phyloP scores from a whole-genome alignment of 2,329 filamentous ascomycete genomes.

The Cytospora piceicola region DNA sequence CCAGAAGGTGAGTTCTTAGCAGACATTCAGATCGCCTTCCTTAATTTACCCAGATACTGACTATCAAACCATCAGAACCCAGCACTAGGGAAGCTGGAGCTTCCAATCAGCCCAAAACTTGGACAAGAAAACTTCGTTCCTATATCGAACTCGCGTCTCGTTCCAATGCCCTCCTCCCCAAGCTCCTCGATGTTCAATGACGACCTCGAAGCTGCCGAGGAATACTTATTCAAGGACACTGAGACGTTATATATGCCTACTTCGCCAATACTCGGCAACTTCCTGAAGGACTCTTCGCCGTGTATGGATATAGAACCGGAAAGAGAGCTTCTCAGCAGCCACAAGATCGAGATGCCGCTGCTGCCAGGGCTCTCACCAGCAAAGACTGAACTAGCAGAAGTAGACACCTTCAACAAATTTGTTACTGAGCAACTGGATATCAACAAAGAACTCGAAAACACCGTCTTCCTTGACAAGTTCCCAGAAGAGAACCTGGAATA shows the following conservation, averaged over 20 bases:
- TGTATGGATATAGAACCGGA: constrained; percentile 23
- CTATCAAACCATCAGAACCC: constrained; percentile 17
- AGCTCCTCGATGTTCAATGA: constrained; percentile 32
- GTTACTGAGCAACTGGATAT: constrained; percentile 30
- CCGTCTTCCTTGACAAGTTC: constrained; percentile 4
- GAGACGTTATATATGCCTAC: constrained; percentile 33
- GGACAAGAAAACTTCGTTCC: constrained; percentile 30
- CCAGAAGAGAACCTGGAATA: constrained; percentile 11
- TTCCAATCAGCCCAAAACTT: constrained; percentile 34
- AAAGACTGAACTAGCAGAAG: not conserved
- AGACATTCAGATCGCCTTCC: rapidly evolving
- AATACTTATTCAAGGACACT: constrained; percentile 31
- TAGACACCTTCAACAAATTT: constrained; percentile 28
- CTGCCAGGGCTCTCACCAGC: constrained; percentile 27
- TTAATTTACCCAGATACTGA: not conserved
- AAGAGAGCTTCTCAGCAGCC: constrained; percentile 25
- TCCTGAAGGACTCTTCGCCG: constrained; percentile 4
- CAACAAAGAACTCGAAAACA: not conserved
- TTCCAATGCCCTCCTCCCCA: constrained; percentile 34
- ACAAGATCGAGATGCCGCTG: constrained; percentile 36
- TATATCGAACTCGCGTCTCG: constrained; percentile 27
- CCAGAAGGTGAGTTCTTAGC: constrained; percentile 32
- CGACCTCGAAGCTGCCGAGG: constrained; percentile 35
- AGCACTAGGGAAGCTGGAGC: constrained; percentile 33
- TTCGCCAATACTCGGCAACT: constrained; percentile 26